Percentiles rank a stretch among this genome's conserved stretches.
These are phyloP conservation scores for Pseudocercospora macadamiae DNA, from an alignment of 2,329 filamentous ascomycete species.

Conservation along the genomic window DNA sequence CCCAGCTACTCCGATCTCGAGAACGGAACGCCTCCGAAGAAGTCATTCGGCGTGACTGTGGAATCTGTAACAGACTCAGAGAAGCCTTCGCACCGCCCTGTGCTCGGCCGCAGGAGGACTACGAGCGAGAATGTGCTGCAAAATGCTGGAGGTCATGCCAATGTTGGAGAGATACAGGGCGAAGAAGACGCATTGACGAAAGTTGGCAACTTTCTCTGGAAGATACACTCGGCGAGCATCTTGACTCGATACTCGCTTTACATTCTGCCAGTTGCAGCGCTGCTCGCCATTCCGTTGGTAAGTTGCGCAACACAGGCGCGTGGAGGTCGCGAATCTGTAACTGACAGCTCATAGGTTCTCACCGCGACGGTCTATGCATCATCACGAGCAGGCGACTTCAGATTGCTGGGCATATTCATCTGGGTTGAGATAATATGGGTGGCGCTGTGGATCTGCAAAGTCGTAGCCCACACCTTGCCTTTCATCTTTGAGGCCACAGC, in stretches of 20 bases:
- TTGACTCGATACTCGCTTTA: slow-evolving; percentile 70
- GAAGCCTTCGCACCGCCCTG: slow-evolving; percentile 16
- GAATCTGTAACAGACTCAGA: slow-evolving; percentile 20
- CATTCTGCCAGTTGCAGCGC: slow-evolving; percentile 63
- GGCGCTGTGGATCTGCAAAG: slow-evolving; percentile 67
- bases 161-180: slow-evolving; percentile 18
- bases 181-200: slow-evolving; percentile 63
- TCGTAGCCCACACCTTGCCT: slow-evolving; percentile 64
- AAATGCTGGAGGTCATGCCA: slow-evolving; percentile 7
- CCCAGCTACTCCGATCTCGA: slow-evolving; percentile 23
- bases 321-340: neutral
- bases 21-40: slow-evolving; percentile 16
- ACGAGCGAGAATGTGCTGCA: slow-evolving; percentile 17
- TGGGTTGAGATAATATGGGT: slow-evolving; percentile 73
- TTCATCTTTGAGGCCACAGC: slow-evolving; percentile 68
- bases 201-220: slow-evolving; percentile 68
- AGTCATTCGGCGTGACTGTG: slow-evolving; percentile 19
- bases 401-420: slow-evolving; percentile 65
- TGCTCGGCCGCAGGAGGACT: slow-evolving; percentile 28
- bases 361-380: slow-evolving; percentile 35
- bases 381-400: slow-evolving; percentile 38
- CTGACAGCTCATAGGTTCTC: slow-evolving; percentile 38
- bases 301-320: neutral
- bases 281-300: slow-evolving; percentile 65
- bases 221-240: slow-evolving; percentile 65